A percentile compares a stretch with the other conserved stretches of the same genome.
Conservation (phyloP, 495 filamentous ascomycete genomes). For the Tuber aestivum region DNA sequence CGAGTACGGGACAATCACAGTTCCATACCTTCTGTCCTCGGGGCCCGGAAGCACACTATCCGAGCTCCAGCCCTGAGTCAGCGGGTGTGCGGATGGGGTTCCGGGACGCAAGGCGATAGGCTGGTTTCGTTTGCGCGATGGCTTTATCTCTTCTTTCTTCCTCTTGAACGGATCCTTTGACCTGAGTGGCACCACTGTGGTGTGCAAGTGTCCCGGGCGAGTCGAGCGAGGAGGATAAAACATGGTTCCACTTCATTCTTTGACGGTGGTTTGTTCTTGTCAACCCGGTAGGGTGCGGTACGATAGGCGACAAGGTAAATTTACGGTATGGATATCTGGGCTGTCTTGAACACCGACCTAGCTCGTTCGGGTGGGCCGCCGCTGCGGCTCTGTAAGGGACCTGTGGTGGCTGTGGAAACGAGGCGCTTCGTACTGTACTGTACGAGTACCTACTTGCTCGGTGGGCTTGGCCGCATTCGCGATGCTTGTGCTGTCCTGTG, state of each 20-base stretch:
- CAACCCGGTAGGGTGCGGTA: no score
- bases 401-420: background rate
- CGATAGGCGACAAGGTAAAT: no score
- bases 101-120: background rate
- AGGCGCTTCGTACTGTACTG: background rate
- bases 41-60: background rate
- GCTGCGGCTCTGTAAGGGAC: background rate
- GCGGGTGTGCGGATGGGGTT: background rate
- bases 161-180: no score
- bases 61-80: background rate
- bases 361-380: no score
- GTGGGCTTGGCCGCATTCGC: background rate
- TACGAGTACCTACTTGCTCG: no score
- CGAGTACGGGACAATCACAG: no score
- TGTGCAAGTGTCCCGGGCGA: background rate
- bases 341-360: no score
- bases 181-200: background rate
- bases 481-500: background rate
- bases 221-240: background rate
- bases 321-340: no score
- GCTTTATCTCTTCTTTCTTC: background rate
- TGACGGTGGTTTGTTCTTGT: background rate
- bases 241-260: no score
- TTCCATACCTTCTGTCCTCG: no score
- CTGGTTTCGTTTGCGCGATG: background rate